Base-by-base conservation (phyloP, 2,329 filamentous ascomycete species). In the Didymella sp. region DNA sequence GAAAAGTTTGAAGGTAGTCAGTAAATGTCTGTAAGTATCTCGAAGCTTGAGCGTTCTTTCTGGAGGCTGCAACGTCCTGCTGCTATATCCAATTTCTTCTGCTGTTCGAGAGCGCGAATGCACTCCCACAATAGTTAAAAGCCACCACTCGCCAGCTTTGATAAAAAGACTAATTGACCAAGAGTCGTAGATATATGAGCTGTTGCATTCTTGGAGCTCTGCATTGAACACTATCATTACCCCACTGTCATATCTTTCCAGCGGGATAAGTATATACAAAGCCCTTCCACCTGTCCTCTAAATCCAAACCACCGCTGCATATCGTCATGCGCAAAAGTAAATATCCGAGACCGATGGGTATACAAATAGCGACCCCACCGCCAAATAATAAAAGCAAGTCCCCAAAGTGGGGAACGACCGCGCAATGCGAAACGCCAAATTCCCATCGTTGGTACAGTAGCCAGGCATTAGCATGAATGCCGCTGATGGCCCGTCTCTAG, bases 301-400 rank as follows among this genome's bases (percentile, higher is more conserved):
- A n/a, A 44, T 57, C 30, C 54, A 51, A 31, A 47, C 47, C 46
- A 54, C 46, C 50, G 30, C 46, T 48, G 30, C 31, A 51, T 44
- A 52, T 52, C 48, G 45, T 48, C 38, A 53, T 57, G 50, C 58
- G 62, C 56, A 56, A 62, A 60, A 57, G 46, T 40, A 53, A 35
- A 37, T 45, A 55, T 60, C 42, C 67, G 56, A 70, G 66, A 62
- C 57, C 63, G 58, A 67, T 66, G 72, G 73, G 72, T 75, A 74
- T 75, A 74, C 69, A 74, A 70, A 62, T 62, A 61, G 52, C 44
- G 60, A 54, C 54, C 66, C 62, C 62, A 63, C 56, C 59, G 45
- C 51, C 67, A 64, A 52, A 61, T 12, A 15, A 53, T 40, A 42
- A 51, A 47, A 57, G n/a, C 43, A 50, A 50, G 56, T 37, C 37